These are phyloP conservation scores for Rhizopus stolonifer DNA, from an alignment of 371 early-diverging fungal genomes.

Conservation along the genomic window DNA sequence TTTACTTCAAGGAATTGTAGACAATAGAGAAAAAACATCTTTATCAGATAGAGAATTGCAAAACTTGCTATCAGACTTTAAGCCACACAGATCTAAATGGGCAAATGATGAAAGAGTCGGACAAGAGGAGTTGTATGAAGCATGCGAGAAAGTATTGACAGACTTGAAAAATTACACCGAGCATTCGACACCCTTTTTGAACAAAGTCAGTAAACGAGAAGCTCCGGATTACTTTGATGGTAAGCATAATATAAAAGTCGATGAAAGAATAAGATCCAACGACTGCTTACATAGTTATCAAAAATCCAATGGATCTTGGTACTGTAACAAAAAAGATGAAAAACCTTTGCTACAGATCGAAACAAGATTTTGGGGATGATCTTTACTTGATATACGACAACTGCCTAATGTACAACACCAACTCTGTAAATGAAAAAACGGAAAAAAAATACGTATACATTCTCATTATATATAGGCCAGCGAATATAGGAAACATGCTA, in stretches of 20 bases:
- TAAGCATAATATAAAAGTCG: conserved; percentile 21
- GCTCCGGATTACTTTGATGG: conserved; percentile 94
- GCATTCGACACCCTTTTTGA: conserved; percentile 87
- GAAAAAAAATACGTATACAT: not conserved
- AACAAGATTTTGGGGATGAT: conserved; percentile 80
- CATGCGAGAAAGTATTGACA: conserved; percentile 79
- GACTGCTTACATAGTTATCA: conserved; percentile 64
- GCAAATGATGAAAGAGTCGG: conserved; percentile 85
- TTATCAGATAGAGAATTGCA: conserved; percentile 74
- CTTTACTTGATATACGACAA: conserved; percentile 82
- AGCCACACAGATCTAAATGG: conserved; percentile 91
- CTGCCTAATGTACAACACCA: conserved; percentile 80
- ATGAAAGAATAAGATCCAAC: no score
- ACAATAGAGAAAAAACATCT: conserved; percentile 62
- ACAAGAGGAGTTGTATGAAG: conserved; percentile 90
- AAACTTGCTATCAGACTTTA: conserved; percentile 78
- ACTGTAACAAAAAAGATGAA: conserved; percentile 85
- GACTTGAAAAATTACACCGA: conserved; percentile 81
- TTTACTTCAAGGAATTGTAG: conserved; percentile 77
- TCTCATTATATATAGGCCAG: conserved; percentile 38
- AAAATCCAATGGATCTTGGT: conserved; percentile 93
- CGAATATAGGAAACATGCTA: conserved; percentile 84
- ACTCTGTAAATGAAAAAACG: conserved; percentile 36
- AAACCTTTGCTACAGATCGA: conserved; percentile 66
- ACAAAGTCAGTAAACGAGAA: conserved; percentile 90